Evolutionary conservation across 176 grass and related monocot genomes (phyloP).

Genomic region (Hsuehochloa calcarea): DNA sequence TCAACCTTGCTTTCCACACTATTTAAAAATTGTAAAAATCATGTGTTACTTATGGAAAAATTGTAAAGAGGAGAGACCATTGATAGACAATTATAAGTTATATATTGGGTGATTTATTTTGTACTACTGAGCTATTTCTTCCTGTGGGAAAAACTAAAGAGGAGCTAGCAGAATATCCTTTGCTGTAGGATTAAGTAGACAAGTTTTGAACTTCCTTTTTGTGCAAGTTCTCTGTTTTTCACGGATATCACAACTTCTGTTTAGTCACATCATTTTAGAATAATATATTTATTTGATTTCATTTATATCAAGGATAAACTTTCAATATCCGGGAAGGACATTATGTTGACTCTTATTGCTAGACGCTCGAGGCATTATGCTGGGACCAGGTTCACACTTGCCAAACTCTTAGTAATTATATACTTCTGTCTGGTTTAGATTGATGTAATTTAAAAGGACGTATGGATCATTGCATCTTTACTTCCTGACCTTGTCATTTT

Average conservation of each 20-base stretch:
- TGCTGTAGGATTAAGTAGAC: slow-evolving; percentile 10
- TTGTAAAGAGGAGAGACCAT: slow-evolving; percentile 1
- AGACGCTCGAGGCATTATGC: slow-evolving; percentile 93
- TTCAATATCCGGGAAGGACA: slow-evolving; percentile 64
- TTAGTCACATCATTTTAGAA: slow-evolving; percentile 8
- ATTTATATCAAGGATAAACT: slow-evolving; percentile 69
- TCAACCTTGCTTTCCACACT: not conserved
- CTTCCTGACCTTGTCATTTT: slow-evolving; percentile 1
- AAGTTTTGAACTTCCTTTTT: not conserved
- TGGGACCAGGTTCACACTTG: slow-evolving; percentile 68
- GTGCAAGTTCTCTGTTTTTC: not conserved
- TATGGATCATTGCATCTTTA: slow-evolving; percentile 6
- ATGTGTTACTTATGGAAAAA: not conserved
- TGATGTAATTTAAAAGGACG: not conserved
- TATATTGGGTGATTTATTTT: not conserved
- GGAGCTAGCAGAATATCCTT: not conserved
- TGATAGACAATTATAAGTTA: not conserved
- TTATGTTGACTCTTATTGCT: slow-evolving; percentile 84
- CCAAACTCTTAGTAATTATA: slow-evolving; percentile 5
- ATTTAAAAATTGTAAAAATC: slow-evolving; percentile 3
- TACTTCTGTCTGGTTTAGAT: not conserved
- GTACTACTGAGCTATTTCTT: not conserved
- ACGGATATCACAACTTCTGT: not conserved
- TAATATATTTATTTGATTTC: slow-evolving; percentile 26
- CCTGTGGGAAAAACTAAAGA: slow-evolving; percentile 10